Evolutionary conservation across 176 grass and related monocot genomes (phyloP).

Genomic region (Juncus effusus): DNA sequence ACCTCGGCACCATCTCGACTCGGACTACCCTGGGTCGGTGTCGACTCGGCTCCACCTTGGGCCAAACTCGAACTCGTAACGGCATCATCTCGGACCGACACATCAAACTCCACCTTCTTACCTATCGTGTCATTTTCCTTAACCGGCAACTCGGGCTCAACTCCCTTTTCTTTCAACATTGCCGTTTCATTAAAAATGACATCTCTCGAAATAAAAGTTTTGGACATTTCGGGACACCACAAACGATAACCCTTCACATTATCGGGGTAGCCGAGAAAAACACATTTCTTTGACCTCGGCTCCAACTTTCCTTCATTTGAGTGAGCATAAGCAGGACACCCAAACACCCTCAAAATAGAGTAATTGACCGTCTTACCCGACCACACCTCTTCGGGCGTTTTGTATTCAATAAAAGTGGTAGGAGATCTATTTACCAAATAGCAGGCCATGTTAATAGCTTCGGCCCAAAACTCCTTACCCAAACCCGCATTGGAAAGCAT

Average conservation of each 20-base stretch:
- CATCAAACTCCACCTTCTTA: conserved; percentile 1
- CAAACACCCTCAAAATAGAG: not conserved
- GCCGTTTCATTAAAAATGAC: not conserved
- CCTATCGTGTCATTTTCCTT: not conserved
- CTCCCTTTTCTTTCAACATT: not conserved
- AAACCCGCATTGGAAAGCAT: not conserved
- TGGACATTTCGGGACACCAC: not conserved
- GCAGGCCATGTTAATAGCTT: not conserved
- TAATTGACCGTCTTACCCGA: not conserved
- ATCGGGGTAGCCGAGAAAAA: not conserved
- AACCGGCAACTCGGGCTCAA: not conserved
- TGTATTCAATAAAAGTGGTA: not conserved
- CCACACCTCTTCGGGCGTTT: not conserved
- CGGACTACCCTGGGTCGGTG: no score
- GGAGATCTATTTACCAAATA: conserved; percentile 1
- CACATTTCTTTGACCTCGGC: not conserved
- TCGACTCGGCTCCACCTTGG: no score
- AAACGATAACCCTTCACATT: not conserved
- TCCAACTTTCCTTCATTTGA: not conserved
- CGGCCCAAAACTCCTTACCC: no score
- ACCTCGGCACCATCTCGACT: no score
- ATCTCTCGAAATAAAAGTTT: not conserved
- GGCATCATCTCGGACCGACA: not conserved
- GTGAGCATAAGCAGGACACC: not conserved
- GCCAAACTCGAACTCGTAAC: no score